These are phyloP conservation scores for Sambucus nigra DNA, from an alignment of 129 eudicot species.

Conservation along the genomic window DNA sequence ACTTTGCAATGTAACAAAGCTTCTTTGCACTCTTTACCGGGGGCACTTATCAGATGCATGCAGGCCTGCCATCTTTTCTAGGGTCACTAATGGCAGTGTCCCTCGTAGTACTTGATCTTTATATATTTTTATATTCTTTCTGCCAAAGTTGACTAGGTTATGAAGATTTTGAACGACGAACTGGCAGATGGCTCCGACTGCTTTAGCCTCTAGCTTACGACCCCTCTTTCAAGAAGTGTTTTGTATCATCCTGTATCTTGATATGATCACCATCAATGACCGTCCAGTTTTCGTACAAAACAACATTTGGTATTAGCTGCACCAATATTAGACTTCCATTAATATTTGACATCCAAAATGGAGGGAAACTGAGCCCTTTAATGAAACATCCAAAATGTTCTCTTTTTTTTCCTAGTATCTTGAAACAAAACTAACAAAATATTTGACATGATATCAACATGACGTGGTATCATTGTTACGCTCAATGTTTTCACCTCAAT, in stretches of 20 bases:
- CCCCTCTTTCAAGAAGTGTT: conserved; percentile 59
- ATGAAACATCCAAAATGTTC: too few species aligned
- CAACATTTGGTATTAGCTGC: conserved; percentile 74
- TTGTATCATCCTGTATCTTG: conserved; percentile 46
- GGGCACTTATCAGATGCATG: conserved; percentile 37
- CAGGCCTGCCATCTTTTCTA: conserved; percentile 81
- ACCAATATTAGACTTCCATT: conserved; percentile 1
- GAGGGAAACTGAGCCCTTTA: not conserved
- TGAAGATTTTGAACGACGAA: conserved; percentile 51
- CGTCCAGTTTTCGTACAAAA: conserved; percentile 71
- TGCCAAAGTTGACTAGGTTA: conserved; percentile 17
- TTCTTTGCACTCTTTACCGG: not conserved
- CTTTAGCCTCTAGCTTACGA: conserved; percentile 41
- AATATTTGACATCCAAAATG: not conserved
- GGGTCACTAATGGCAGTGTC: conserved; percentile 73
- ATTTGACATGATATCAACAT: too few species aligned
- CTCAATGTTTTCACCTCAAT: too few species aligned
- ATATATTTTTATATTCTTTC: conserved; percentile 17
- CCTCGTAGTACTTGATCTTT: conserved; percentile 30
- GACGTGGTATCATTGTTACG: too few species aligned
- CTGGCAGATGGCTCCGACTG: conserved; percentile 75
- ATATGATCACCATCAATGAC: conserved; percentile 73
- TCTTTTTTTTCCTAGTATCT: too few species aligned
- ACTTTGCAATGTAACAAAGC: not conserved
- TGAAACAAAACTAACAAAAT: too few species aligned